phyloP scores from a whole-genome alignment of 2,329 filamentous ascomycete genomes.

The Arthroderma sp. region DNA sequence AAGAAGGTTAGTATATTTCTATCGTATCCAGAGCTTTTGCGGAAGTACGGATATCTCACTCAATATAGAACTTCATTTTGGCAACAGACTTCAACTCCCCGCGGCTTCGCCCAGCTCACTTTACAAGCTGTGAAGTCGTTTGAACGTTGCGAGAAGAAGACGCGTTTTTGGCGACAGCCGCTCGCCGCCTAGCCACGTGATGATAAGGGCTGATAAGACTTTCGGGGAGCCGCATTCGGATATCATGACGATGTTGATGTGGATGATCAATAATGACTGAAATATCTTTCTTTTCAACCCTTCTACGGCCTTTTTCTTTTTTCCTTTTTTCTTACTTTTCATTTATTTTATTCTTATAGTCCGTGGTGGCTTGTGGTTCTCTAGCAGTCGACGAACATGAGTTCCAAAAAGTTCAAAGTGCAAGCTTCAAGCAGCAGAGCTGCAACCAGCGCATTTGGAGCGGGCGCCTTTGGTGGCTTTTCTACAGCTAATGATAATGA shows the following conservation, averaged over 20 bases:
- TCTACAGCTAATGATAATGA: constrained; percentile 20
- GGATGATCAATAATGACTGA: no score
- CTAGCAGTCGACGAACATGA: constrained; percentile 20
- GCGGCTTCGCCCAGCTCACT: background rate
- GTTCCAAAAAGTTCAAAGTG: constrained; percentile 51
- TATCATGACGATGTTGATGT: no score
- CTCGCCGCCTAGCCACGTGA: no score
- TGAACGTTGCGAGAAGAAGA: no score
- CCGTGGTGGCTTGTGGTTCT: background rate
- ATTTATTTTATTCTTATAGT: no score
- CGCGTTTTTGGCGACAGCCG: no score
- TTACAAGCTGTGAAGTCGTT: no score
- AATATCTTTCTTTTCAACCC: no score
- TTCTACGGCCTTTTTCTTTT: background rate
- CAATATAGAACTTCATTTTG: constrained; percentile 68
- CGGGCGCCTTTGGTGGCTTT: constrained; percentile 32
- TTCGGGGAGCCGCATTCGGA: no score
- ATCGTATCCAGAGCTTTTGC: no score
- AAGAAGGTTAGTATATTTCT: no score
- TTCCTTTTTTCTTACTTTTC: background rate
- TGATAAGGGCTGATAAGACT: no score
- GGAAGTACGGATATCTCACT: constrained; percentile 32
- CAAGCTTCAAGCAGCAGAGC: constrained; percentile 52
- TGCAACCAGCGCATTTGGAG: constrained; percentile 34
- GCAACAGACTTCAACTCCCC: background rate